Conservation (phyloP, 306 rosid species). For the Malus sieversii region DNA sequence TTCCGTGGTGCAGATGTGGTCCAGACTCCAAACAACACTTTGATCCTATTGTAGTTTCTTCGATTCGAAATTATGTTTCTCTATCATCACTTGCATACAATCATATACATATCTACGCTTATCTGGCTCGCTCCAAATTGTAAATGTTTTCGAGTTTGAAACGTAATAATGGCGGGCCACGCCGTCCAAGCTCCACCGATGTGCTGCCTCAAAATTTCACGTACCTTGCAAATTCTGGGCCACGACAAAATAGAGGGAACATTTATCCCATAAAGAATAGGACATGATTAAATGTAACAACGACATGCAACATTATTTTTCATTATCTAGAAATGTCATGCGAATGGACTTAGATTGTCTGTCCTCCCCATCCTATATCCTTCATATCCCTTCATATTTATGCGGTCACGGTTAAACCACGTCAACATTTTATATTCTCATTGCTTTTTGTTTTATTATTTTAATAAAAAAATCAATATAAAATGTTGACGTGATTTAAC, state of each 20-base stretch:
- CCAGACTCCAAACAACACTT: background rate
- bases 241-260: background rate
- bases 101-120: too few relatives aligned
- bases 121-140: background rate
- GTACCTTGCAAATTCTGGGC: background rate
- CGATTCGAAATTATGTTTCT: background rate
- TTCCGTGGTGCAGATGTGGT: background rate
- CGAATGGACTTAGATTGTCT: too few relatives aligned
- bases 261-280: background rate
- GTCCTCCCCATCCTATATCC: too few relatives aligned
- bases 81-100: background rate
- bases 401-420: too few relatives aligned
- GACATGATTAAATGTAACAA: background rate
- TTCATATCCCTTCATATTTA: accelerated
- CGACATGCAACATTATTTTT: background rate
- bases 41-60: background rate
- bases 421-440: too few relatives aligned
- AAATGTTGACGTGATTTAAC: too few relatives aligned
- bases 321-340: background rate
- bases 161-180: background rate
- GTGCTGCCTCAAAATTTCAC: background rate
- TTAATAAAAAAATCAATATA: too few relatives aligned
- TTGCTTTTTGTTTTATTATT: too few relatives aligned
- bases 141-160: background rate
- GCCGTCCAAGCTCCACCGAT: background rate